A percentile compares a stretch with the other conserved stretches of the same genome.
These are phyloP conservation scores for Fusarium algeriense DNA, from an alignment of 2,329 filamentous ascomycete genomes.

Conservation along the genomic window DNA sequence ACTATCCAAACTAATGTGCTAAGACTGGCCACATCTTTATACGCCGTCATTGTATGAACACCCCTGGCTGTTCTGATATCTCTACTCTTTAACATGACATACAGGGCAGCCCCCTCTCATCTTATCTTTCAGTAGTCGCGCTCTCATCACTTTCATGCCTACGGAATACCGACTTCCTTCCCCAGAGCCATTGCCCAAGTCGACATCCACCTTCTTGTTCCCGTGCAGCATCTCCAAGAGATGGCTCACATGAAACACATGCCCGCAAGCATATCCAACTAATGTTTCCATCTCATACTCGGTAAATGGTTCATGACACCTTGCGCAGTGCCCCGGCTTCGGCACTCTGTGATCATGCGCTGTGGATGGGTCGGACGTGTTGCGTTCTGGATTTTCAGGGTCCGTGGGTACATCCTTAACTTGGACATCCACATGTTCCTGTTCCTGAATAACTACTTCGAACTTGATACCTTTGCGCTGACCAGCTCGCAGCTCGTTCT, in stretches of 20 bases:
- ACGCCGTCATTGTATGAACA: slow-evolving; percentile 26
- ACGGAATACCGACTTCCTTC: slow-evolving; percentile 72
- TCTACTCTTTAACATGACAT: slow-evolving; percentile 55
- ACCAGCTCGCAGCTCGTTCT: slow-evolving; percentile 82
- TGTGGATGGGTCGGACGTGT: slow-evolving; percentile 28
- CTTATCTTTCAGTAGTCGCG: slow-evolving; percentile 79
- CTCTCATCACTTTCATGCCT: slow-evolving; percentile 88
- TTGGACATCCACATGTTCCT: slow-evolving; percentile 59
- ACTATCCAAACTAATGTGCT: slow-evolving; percentile 7
- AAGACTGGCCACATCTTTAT: slow-evolving; percentile 25
- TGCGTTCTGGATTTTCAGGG: slow-evolving; percentile 39
- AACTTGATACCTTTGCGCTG: slow-evolving; percentile 92
- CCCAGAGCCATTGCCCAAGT: slow-evolving; percentile 59
- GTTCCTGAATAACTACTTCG: slow-evolving; percentile 70
- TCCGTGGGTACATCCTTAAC: slow-evolving; percentile 55
- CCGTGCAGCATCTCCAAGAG: slow-evolving; percentile 68
- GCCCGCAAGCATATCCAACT: slow-evolving; percentile 84
- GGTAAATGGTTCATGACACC: slow-evolving; percentile 67
- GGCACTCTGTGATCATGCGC: slow-evolving; percentile 51
- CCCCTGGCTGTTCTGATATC: slow-evolving; percentile 21
- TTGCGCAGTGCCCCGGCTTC: slow-evolving; percentile 69
- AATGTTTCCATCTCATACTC: slow-evolving; percentile 77
- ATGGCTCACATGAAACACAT: slow-evolving; percentile 83
- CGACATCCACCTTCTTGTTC: slow-evolving; percentile 60
- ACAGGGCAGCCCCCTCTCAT: slow-evolving; percentile 75